phyloP scores from a whole-genome alignment of 1,139 yeast species.

The Protomyces gravidus region DNA sequence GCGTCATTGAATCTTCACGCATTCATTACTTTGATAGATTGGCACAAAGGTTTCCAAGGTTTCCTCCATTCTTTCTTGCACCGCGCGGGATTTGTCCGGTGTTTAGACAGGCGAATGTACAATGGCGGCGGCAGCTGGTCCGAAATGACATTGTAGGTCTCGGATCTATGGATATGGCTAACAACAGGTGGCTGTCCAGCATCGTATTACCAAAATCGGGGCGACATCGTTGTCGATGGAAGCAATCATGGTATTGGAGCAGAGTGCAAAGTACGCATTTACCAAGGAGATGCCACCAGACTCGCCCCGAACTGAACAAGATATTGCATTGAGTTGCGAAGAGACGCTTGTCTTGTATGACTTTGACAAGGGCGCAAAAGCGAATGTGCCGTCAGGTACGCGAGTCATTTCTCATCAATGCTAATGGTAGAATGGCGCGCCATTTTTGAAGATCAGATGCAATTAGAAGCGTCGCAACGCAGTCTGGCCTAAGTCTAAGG shows the following conservation, averaged over 20 bases:
- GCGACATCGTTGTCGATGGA: constrained; percentile 6
- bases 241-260: constrained; percentile 17
- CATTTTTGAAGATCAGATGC: background rate
- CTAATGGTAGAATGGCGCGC: background rate
- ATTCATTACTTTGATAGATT: constrained; percentile 23
- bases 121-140: constrained; percentile 13
- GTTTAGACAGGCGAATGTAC: constrained; percentile 11
- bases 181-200: constrained; percentile 9
- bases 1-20: constrained; percentile 17
- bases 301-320: background rate
- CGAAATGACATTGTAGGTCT: constrained; percentile 14
- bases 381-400: constrained; percentile 16
- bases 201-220: constrained; percentile 5
- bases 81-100: constrained; percentile 21
- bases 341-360: constrained; percentile 24
- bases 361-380: constrained; percentile 5
- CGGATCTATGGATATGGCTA: background rate
- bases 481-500: background rate
- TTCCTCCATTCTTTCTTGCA: constrained; percentile 12
- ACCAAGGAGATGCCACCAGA: background rate
- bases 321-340: constrained; percentile 11
- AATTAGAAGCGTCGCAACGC: background rate
- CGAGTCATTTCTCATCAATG: background rate
- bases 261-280: background rate
- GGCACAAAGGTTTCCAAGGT: background rate